These are phyloP conservation scores for Yamadazyma takamatsuzukensis DNA, from an alignment of 805 yeast species.

Conservation along the genomic window DNA sequence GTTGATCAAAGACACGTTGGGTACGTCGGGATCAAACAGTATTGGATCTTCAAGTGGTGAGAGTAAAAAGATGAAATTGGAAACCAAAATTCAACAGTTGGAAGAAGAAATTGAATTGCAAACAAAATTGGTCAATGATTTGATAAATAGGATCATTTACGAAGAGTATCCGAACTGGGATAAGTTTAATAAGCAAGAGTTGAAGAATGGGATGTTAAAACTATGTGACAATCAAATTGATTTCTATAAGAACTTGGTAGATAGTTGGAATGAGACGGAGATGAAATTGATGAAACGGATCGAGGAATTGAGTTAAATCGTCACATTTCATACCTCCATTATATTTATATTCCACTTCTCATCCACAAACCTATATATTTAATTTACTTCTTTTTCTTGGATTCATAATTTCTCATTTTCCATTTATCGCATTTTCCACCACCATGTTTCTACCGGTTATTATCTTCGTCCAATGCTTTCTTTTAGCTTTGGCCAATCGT, in stretches of 20 bases:
- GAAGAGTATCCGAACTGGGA: constrained; percentile 69
- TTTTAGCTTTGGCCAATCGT: constrained; percentile 37
- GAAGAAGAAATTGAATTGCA: constrained; percentile 45
- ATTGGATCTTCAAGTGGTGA: constrained; percentile 42
- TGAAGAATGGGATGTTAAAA: constrained; percentile 65
- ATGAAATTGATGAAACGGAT: constrained; percentile 21
- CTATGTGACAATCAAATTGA: constrained; percentile 73
- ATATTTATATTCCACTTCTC: too few relatives aligned
- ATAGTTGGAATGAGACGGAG: constrained; percentile 67
- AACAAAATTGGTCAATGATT: constrained; percentile 42
- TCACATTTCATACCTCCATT: too few relatives aligned
- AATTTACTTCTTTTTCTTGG: too few relatives aligned
- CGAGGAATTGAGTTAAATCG: constrained; percentile 19
- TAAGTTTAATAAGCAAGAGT: constrained; percentile 70
- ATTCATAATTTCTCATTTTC: too few relatives aligned
- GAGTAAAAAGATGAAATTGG: constrained; percentile 39
- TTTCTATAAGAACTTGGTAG: constrained; percentile 65
- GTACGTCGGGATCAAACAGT: constrained; percentile 43
- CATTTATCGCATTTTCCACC: neutral
- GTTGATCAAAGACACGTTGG: constrained; percentile 47
- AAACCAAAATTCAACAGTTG: constrained; percentile 38
- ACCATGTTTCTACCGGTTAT: neutral
- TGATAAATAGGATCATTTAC: constrained; percentile 43
- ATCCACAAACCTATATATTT: too few relatives aligned
- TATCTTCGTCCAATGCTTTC: too few relatives aligned